Base-by-base conservation (phyloP, 1,284 basidiomycete species). In the Flammula alnicola region DNA sequence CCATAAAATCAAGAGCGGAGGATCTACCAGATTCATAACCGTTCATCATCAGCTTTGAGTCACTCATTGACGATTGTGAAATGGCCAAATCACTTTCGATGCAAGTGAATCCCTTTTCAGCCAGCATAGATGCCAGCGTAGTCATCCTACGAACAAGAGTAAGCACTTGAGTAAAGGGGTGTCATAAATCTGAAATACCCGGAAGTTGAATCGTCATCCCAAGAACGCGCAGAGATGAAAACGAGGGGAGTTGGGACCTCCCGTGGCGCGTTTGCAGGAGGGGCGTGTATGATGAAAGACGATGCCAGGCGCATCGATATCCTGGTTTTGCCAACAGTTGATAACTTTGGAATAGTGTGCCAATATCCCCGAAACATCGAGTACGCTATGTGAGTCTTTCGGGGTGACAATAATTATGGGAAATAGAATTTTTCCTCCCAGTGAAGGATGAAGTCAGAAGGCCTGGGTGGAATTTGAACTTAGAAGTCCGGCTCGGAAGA, bases 41-140 rank as follows among this genome's bases (percentile, higher is more conserved):
- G 12, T 69, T 50, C 64, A 80, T 67, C 33, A 76, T 54, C 16
- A 61, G 53, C 9, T 58, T 37, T 7, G 73, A 74, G 38, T 70
- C 57, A 22, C 59, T 61, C n/a, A 54, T 47, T 17, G 55, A 42
- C 6, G 54, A 38, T 12, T 62, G 57, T 0, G 71, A 70, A 16
- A 67, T 65, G 17, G 67, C 62, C 12, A 87, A 67, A 55, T 84
- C 78, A 6, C 75, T 73, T 57, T 84, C 77, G 30, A 86, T 62
- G 44, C 78, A 80, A 0, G 79, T 84, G 62, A 81, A 86, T 1
- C 85, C 83, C 43, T 78, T 74, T 57, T 80, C 72, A 11, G 80
- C 68, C 39, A 84, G 75, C 71, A 79, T 75, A 8, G 74, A 71
- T 0, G 77, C 72, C 29, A 77, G 59, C 9, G 45, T 43, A 32